These are phyloP conservation scores for Coemansia guatemalensis DNA, from an alignment of 192 early-diverging fungal species.

Conservation along the genomic window DNA sequence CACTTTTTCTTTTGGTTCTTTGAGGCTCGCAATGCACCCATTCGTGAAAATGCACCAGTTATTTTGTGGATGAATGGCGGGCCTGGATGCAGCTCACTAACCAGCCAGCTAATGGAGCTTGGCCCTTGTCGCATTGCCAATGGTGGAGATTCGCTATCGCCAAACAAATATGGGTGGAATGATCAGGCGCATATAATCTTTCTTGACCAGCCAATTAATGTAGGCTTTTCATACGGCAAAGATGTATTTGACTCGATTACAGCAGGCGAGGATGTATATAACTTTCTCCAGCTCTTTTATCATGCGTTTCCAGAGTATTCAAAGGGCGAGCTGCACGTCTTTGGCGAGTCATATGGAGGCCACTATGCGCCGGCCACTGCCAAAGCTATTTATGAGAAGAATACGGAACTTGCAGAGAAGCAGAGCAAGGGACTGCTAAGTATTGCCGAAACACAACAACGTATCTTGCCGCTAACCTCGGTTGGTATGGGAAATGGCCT, in stretches of 20 bases:
- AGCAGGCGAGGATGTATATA: constrained; percentile 86
- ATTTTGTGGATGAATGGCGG: constrained; percentile 82
- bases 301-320: constrained; percentile 79
- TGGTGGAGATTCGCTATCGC: constrained; percentile 64
- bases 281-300: constrained; percentile 92
- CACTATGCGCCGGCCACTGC: constrained; percentile 94
- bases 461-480: constrained; percentile 68
- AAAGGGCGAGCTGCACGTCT: constrained; percentile 77
- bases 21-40: constrained; percentile 76
- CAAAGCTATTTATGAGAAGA: constrained; percentile 73
- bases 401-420: constrained; percentile 57
- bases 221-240: constrained; percentile 86
- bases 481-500: constrained; percentile 91
- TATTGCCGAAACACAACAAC: constrained; percentile 40
- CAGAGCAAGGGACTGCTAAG: constrained; percentile 15
- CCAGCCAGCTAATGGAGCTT: constrained; percentile 78
- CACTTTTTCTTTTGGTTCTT: constrained; percentile 99
- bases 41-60: constrained; percentile 67
- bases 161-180: constrained; percentile 87
- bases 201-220: constrained; percentile 86
- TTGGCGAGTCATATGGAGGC: constrained; percentile 86
- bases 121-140: constrained; percentile 84
- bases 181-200: constrained; percentile 84
- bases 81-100: constrained; percentile 79
- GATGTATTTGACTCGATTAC: constrained; percentile 68